Evolutionary conservation across 2,329 filamentous ascomycete species (phyloP).

Genomic region (Albifimbria verrucaria): DNA sequence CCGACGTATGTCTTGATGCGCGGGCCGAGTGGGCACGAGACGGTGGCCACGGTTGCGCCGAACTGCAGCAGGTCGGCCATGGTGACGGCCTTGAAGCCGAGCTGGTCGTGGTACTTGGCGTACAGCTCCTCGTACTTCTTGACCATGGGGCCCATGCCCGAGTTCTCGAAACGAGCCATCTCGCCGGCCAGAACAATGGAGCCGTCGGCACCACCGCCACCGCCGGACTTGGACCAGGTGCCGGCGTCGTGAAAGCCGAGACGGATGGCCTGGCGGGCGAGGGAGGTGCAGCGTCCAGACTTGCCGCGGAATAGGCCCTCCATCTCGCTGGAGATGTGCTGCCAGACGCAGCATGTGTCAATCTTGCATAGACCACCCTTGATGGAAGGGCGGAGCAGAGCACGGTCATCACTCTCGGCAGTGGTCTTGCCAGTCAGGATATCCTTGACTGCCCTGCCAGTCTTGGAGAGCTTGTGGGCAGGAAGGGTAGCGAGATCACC

Average conservation of each 20-base stretch:
- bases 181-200: constrained; percentile 37
- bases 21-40: constrained; percentile 43
- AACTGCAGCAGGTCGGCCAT: constrained; percentile 56
- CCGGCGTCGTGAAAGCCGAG: constrained; percentile 48
- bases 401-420: constrained; percentile 20
- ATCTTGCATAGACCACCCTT: constrained; percentile 22
- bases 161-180: constrained; percentile 39
- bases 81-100: constrained; percentile 35
- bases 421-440: constrained; percentile 30
- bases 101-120: constrained; percentile 31
- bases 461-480: constrained; percentile 26
- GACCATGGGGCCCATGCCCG: constrained; percentile 44
- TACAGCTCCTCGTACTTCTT: constrained; percentile 34
- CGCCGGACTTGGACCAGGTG: constrained; percentile 35
- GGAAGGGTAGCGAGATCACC: constrained; percentile 34
- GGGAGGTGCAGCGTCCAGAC: constrained; percentile 37
- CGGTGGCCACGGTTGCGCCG: constrained; percentile 46
- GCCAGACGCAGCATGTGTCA: constrained; percentile 44
- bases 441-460: constrained; percentile 33
- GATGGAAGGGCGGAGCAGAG: constrained; percentile 19
- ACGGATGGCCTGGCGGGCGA: constrained; percentile 41
- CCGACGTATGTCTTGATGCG: constrained; percentile 49
- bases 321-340: constrained; percentile 39
- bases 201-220: constrained; percentile 45
- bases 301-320: constrained; percentile 29